These are phyloP conservation scores for Podila minutissima DNA, from an alignment of 192 early-diverging fungal genomes.

Conservation along the genomic window DNA sequence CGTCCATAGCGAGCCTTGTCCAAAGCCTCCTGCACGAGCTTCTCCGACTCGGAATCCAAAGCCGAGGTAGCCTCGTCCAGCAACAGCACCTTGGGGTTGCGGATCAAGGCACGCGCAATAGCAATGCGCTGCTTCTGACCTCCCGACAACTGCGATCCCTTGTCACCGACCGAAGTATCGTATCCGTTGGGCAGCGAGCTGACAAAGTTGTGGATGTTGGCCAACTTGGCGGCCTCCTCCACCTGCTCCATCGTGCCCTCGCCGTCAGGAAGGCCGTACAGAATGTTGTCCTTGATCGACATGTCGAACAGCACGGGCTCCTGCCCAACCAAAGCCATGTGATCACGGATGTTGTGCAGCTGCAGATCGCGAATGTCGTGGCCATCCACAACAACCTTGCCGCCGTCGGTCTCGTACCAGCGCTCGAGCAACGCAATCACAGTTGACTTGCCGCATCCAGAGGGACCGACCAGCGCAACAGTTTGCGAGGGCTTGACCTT, in stretches of 20 bases:
- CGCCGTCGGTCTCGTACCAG: conserved; percentile 55
- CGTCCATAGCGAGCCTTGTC: conserved; percentile 74
- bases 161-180: conserved; percentile 68
- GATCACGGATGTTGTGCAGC: conserved; percentile 66
- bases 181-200: conserved; percentile 63
- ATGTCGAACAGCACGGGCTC: conserved; percentile 70
- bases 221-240: conserved; percentile 54
- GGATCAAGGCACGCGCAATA: conserved; percentile 87
- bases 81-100: conserved; percentile 82
- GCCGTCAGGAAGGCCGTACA: conserved; percentile 61
- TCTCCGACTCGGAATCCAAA: conserved; percentile 84
- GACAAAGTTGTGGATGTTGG: conserved; percentile 68
- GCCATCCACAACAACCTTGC: conserved; percentile 69
- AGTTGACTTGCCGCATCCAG: conserved; percentile 81
- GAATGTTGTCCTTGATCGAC: conserved; percentile 67
- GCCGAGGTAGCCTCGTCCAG: conserved; percentile 91
- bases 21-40: conserved; percentile 81
- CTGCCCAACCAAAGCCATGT: conserved; percentile 81
- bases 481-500: conserved; percentile 68
- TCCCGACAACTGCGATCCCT: conserved; percentile 68
- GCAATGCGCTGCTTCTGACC: conserved; percentile 86
- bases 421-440: conserved; percentile 21
- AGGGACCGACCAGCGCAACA: conserved; percentile 84
- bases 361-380: conserved; percentile 69
- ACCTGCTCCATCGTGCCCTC: conserved; percentile 51